Evolutionary conservation across 176 grass and related monocot genomes (phyloP).

Genomic region (Phoenix roebelenii): DNA sequence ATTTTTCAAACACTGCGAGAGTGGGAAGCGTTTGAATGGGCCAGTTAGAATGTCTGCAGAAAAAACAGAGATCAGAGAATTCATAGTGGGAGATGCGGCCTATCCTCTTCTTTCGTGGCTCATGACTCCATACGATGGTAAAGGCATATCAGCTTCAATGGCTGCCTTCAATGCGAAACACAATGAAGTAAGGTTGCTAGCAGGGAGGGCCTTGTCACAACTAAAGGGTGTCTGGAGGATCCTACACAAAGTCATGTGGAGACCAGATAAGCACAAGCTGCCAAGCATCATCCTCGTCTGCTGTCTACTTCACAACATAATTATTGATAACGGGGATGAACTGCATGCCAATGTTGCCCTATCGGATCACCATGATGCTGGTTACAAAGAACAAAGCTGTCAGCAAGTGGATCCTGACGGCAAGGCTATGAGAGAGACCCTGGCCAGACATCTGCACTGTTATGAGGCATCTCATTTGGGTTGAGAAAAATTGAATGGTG

Average conservation of each 20-base stretch:
- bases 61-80: constrained; percentile 64
- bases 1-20: constrained; percentile 74
- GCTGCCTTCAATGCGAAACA: constrained; percentile 43
- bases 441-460: constrained; percentile 46
- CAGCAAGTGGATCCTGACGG: constrained; percentile 53
- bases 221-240: constrained; percentile 97
- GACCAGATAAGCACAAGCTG: constrained; percentile 93
- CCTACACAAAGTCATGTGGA: constrained; percentile 97
- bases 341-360: constrained; percentile 45
- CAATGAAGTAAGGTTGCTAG: constrained; percentile 47
- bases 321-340: constrained; percentile 72
- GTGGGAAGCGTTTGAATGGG: constrained; percentile 50
- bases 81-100: constrained; percentile 58
- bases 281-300: constrained; percentile 97
- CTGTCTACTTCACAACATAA: constrained; percentile 93
- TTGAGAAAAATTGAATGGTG: no score
- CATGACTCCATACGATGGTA: constrained; percentile 70
- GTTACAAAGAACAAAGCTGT: constrained; percentile 51
- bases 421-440: constrained; percentile 59
- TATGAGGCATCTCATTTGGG: neutral
- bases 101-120: constrained; percentile 81
- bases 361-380: constrained; percentile 68
- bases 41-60: constrained; percentile 39
- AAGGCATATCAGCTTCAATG: constrained; percentile 37
- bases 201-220: constrained; percentile 46